Evolutionary conservation across 1,139 yeast species (phyloP), one percentile per base, ranked within the genome.

Genomic region (Debaryomyces udenii): DNA sequence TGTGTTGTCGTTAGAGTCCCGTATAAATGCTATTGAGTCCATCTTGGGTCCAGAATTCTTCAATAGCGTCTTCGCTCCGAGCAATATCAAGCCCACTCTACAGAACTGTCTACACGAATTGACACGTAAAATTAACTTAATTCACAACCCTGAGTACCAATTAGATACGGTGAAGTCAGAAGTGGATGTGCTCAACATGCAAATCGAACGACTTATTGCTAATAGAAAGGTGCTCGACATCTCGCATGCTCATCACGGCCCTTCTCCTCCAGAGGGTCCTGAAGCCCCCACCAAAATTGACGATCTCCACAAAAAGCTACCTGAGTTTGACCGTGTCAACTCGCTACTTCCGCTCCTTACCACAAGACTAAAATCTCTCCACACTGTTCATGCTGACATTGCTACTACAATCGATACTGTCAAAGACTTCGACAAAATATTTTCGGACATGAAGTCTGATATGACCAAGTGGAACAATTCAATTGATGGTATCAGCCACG

Each of bases 291-390:
- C 52, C 3, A 69, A 68, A 47, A 57, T 78, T 20, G 61, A 66
- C 31, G 69, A 66, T 40, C 45, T 81, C 3, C 71, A 70, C 44
- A 51, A 47, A 2, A 61, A 55, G 10, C 55, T 79, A 18, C 68
- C 67, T 1, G 59, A 61, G 1, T 57, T 78, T n/a, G 69, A 68
- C 27, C 51, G 50, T 1, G 58, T 70, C 28, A 61, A 60, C 13
- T 47, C 53, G 6, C 48, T 59, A 2, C 56, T 79, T 1, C 83
- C 84, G 0, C 52, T 59, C 3, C 40, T 80, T 1, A 41, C 76
- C 2, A 51, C 59, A 10, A 57, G 87, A 30, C 58, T 81, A 24
- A 68, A 72, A 43, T 58, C 75, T 0, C 59, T 81, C 35, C 68
- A 71, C 43, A 57, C 54, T 0, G 61, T 79, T 2, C 85, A 81